Base-by-base conservation (phyloP, 306 rosid genomes). In the Canavalia gladiata region DNA sequence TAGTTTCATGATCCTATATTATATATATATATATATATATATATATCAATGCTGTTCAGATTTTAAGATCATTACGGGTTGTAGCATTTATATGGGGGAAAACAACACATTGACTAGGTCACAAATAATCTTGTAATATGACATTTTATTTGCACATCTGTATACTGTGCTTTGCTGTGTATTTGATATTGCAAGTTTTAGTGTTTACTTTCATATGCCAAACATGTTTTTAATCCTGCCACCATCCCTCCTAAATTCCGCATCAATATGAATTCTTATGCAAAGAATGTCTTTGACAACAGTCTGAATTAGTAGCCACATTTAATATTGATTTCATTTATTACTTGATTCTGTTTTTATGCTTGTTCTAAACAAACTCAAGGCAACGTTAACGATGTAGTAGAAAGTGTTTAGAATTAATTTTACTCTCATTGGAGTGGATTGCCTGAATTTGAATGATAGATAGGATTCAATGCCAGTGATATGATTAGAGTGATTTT, bases 1-100 rank as follows among this genome's bases (percentile, higher is more conserved):
- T 96, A 96, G 98, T 88, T 93, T 90, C 99, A 90, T 73, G 87
- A 91, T 85, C 98, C 94, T 89, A 86, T 85, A 85, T 86, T 87
- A 90, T 81, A 88, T 87, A 87, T 88, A 75, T 85, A 18, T 87
- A 87, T 88, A 75, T 85, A 18, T 18, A 18, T 18, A 88, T 82
- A 87, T 88, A 88, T 89, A 77, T 86, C 89, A 87, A 77, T 88
- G 52, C 90, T 83, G 81, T 80, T 82, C 50, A 58, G 73, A 74
- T 78, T 74, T 82, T 73, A 68, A 84, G 86, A 83, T 87, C 75
- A 33, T 66, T 84, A n/a, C 79, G 83, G 92, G 95, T 67, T 87
- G 86, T 58, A 55, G 55, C 58, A 74, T 42, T 33, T 68, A n/a
- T 82, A 77, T 82, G 59, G 77, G 82, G 45, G 78, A 2, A 80